Evolutionary conservation across 139 green algal species (phyloP), one percentile per base, ranked within the genome.

Genomic region (Volvox africanus): DNA sequence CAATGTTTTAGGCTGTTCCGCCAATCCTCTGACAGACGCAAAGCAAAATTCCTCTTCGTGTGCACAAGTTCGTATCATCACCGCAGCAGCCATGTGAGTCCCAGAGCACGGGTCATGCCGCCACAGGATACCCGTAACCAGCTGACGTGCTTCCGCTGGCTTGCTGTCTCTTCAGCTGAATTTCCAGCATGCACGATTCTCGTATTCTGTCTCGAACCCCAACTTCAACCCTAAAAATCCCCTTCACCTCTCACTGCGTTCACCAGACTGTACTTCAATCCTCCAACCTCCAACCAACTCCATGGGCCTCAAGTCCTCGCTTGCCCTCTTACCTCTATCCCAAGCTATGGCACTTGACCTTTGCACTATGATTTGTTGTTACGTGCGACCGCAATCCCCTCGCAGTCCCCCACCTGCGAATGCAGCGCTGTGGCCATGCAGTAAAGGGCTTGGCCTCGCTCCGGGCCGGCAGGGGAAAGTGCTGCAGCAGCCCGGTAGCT

Each of bases 401-500:
- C 35, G 37, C 78, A 68, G 19, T 36, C 75, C 55, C 67, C 30
- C 83, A 94, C 92, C 89, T 93, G 91, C 18, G 91, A 79, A 55
- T 95, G 92, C 61, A 92, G 87, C 24, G 94, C 89, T 0, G 92
- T 93, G 33, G 89, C 94, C 18, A 92, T 67, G 80, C 94, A 96
- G 91, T 95, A 96, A 84, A 93, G 67, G 24, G 94, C 92, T 88
- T 96, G 94, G 6, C 89, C 94, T 2, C 78, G 80, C 89, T 94
- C 92, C 9, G 91, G 61, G 2, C 37, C 61, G 33, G 6, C 30
- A 1, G 76, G 33, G 37, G 61, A 18, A 55, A 89, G 73, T 76
- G 93, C 73, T 14, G 89, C 89, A 17, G 92, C 86, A 2, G 73
- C 68, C 0, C 80, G 37, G 81, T 93, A 94, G 86, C 73, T 81